Conservation (phyloP, 306 rosid species). For the Ziziphus jujuba region DNA sequence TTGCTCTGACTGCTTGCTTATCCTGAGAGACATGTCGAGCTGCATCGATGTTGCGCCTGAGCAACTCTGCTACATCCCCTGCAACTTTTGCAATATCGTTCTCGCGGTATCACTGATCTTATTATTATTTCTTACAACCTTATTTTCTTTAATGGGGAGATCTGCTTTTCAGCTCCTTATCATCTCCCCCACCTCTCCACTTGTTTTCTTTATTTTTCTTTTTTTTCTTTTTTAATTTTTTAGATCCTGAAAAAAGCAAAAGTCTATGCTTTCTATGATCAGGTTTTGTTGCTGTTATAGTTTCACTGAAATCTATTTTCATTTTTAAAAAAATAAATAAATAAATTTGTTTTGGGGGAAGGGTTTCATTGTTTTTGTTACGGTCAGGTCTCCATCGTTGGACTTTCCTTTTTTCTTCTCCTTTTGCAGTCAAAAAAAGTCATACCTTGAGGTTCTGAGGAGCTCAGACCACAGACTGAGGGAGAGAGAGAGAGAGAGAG, state of each 20-base stretch:
- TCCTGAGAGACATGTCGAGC: slow-evolving; percentile 62
- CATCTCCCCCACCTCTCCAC: background rate
- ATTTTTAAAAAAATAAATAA: background rate
- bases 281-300: slow-evolving; percentile 21
- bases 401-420: slow-evolving; percentile 43
- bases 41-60: slow-evolving; percentile 78
- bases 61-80: slow-evolving; percentile 97
- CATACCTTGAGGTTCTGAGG: slow-evolving; percentile 41
- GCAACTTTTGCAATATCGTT: slow-evolving; percentile 98
- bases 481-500: slow-evolving; percentile 10
- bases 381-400: slow-evolving; percentile 78
- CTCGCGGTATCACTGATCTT: slow-evolving; percentile 70
- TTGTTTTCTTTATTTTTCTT: background rate
- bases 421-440: slow-evolving; percentile 77
- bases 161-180: slow-evolving; percentile 36
- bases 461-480: slow-evolving; percentile 16
- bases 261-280: slow-evolving; percentile 24
- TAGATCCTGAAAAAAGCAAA: slow-evolving; percentile 47
- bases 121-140: slow-evolving; percentile 7
- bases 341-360: background rate
- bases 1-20: background rate
- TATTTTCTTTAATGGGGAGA: slow-evolving; percentile 23
- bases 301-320: slow-evolving; percentile 10
- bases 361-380: slow-evolving; percentile 30
- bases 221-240: slow-evolving; percentile 23